Base-by-base conservation (phyloP, 306 rosid genomes). In the Quercus gilva region DNA sequence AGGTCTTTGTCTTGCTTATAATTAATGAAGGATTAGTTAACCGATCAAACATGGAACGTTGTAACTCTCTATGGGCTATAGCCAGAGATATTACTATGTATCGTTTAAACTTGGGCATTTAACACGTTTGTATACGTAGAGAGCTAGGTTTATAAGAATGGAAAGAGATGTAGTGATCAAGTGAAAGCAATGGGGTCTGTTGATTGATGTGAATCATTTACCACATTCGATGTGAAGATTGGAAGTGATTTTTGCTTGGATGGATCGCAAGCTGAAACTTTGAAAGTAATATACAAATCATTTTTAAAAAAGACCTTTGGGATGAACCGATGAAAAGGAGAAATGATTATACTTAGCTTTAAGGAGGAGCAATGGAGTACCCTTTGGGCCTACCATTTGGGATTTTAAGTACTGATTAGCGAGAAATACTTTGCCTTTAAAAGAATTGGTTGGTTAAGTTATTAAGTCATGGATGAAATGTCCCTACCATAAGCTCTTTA, bases 251-350 rank as follows among this genome's bases (percentile, higher is more conserved):
- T 85, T 94, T 92, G 97, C 98, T 91, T 94, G 90, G 92, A 91
- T 92, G 92, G 85, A 92, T 91, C 89, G 98, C 98, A 92, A 94
- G 91, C 97, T 85, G 78, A 88, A 90, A 78, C 87, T 89, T 92
- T 86, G 80, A 84, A 92, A 85, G 76, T 86, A 87, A 91, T 89
- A 74, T 84, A 81, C 81, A 86, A 84, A 85, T 88, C 74, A 90
- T 85, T 85, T 82, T 76, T 84, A n/a, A 70, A 79, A 86, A 81
- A 83, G 79, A 81, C 76, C 74, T 76, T 84, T 86, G 57, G 76
- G 87, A 85, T 73, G 87, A 86, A 57, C 53, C 17, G 53, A 49
- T 79, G 81, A 71, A 85, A 85, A 82, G 85, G 76, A 78, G 81
- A 82, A 84, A 89, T 89, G 81, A 90, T 85, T 90, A 86, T 85